Base-by-base conservation (phyloP, 176 grass and related monocot genomes). In the Pontederia paniculata region DNA sequence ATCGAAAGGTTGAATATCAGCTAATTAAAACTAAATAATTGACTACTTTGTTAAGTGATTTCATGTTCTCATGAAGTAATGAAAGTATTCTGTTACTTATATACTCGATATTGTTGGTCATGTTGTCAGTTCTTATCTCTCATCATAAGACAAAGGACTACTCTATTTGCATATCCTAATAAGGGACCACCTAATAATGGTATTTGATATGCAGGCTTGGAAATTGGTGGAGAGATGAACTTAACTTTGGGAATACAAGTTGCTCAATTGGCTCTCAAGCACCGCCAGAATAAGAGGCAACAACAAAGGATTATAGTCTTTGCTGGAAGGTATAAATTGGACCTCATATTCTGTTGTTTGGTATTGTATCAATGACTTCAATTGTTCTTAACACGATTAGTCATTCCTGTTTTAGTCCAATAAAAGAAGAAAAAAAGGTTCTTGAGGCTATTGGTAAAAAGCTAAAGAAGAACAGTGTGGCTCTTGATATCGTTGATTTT, bases 211-310 rank as follows among this genome's bases (percentile, higher is more conserved):
- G 22, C 65, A 98, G 94, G 86, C 17, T 50, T 98, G 72, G 94
- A 98, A 74, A 74, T 98, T 82, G 87, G 94, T 17, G 87, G 77
- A 46, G 94, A 98, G 77, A 70, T 84, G 52, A 98, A 98, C 73
- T 75, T 98, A 75, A 74, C 87, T 43, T 80, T 83, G 1, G 87
- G 85, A 47, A 98, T 98, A 44, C 94, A 98, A 76, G 78, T 98
- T 54, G 94, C 94, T 57, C 94, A 98, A 60, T 72, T 98, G 63
- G 87, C 94, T 0, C 80, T 98, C 12, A 98, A 98, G 62, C 94
- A 98, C 67, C 86, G 94, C 62, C 94, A 98, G 69, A 98, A 98
- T 68, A 98, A 98, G 80, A 98, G 81, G 78, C 94, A 98, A 28
- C 87, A 93, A 61, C 94, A 98, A 77, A 76, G 94, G 57, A 98